These are phyloP conservation scores for Hydnomerulius pinastri DNA, from an alignment of 768 basidiomycete species.

Conservation along the genomic window DNA sequence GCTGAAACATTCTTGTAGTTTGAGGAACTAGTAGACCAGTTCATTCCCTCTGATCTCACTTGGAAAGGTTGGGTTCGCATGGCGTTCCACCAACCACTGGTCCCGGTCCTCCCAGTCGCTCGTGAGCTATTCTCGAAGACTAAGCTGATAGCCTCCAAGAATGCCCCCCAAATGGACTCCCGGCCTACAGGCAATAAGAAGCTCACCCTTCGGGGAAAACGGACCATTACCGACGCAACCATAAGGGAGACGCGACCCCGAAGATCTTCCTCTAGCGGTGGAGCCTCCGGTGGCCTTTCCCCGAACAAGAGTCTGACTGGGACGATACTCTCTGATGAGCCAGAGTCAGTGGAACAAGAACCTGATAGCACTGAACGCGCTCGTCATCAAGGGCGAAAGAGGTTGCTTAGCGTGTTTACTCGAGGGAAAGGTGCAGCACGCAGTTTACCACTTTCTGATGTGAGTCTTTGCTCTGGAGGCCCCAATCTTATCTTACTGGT, in stretches of 20 bases:
- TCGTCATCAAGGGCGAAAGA: constrained; percentile 29
- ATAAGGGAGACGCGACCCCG: constrained; percentile 11
- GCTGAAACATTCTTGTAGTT: constrained; percentile 46
- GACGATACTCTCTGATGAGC: constrained; percentile 41
- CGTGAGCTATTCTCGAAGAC: constrained; percentile 79
- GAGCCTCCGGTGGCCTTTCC: background rate
- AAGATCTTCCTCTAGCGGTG: constrained; percentile 25
- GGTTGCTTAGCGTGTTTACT: constrained; percentile 31
- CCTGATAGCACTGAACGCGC: constrained; percentile 15
- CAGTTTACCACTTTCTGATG: constrained; percentile 6
- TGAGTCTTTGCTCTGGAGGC: constrained; percentile 7
- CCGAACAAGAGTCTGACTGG: constrained; percentile 23
- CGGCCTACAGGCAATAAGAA: constrained; percentile 25
- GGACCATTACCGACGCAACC: constrained; percentile 12
- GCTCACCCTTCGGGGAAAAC: constrained; percentile 20
- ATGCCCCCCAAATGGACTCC: constrained; percentile 28
- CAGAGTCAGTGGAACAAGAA: constrained; percentile 35
- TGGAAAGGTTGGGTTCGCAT: constrained; percentile 86
- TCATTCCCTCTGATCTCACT: constrained; percentile 74
- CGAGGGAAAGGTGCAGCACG: constrained; percentile 23
- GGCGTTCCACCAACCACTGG: constrained; percentile 77
- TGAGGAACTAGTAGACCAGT: constrained; percentile 77
- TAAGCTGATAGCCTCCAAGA: constrained; percentile 57
- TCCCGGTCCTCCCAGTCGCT: constrained; percentile 78
- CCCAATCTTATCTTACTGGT: background rate